Evolutionary conservation across 2,329 filamentous ascomycete species (phyloP).

Genomic region (Claviceps sp.): DNA sequence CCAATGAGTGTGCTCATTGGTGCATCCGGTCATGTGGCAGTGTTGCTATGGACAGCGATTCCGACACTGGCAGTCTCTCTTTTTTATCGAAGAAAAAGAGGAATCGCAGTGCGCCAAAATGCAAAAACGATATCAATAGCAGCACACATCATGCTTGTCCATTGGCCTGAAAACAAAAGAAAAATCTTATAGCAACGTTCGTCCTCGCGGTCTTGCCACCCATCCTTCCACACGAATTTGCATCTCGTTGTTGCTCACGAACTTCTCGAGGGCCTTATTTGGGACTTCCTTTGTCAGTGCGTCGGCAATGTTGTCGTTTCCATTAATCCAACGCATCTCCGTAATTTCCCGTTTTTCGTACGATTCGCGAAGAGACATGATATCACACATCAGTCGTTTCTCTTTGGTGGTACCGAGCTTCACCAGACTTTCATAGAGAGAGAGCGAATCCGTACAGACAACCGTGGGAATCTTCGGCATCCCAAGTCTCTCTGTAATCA

Average conservation of each 20-base stretch:
- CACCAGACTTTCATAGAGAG: not conserved
- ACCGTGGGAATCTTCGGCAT: not conserved
- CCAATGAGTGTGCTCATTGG: too few relatives aligned
- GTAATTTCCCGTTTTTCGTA: not conserved
- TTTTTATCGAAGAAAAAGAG: too few relatives aligned
- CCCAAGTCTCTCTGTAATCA: not conserved
- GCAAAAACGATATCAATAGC: too few relatives aligned
- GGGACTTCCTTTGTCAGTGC: not conserved
- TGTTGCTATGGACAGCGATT: too few relatives aligned
- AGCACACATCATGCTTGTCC: too few relatives aligned
- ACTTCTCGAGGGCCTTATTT: not conserved
- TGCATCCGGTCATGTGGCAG: too few relatives aligned
- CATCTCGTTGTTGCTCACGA: not conserved
- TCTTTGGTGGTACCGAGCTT: not conserved
- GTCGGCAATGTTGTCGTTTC: not conserved
- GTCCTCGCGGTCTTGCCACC: too few relatives aligned
- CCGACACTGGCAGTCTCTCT: too few relatives aligned
- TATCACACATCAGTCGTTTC: not conserved
- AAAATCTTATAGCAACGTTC: too few relatives aligned
- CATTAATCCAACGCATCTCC: not conserved
- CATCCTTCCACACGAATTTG: not conserved
- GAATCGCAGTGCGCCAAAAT: too few relatives aligned
- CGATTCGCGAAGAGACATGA: not conserved
- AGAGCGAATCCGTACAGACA: not conserved
- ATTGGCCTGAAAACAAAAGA: too few relatives aligned